These are phyloP conservation scores for Fraxinus nigra DNA, from an alignment of 305 asterid species.

Conservation along the genomic window DNA sequence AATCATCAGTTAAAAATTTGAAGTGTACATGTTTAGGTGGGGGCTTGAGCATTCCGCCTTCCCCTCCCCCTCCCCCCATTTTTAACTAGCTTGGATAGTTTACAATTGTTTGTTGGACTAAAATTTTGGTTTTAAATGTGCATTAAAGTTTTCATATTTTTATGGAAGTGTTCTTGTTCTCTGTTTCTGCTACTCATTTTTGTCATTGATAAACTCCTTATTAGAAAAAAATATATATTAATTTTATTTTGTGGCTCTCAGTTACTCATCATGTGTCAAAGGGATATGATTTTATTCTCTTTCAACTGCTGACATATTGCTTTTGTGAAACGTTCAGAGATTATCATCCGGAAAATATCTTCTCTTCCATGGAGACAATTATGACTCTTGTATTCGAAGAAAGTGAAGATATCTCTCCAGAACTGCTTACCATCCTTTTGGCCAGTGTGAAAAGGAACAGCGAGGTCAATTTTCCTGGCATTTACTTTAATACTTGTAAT, in stretches of 20 bases:
- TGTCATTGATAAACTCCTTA: background rate
- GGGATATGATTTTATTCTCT: background rate
- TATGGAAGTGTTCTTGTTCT: background rate
- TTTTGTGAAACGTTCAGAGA: slow-evolving; percentile 48
- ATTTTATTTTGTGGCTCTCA: background rate
- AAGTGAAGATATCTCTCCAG: slow-evolving; percentile 83
- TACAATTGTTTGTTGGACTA: background rate
- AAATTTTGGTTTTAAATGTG: background rate
- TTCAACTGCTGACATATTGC: slow-evolving; percentile 25
- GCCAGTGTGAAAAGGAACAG: slow-evolving; percentile 60
- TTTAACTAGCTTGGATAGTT: background rate
- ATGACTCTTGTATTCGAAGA: slow-evolving; percentile 93
- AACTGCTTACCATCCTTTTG: slow-evolving; percentile 64
- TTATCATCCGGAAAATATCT: slow-evolving; percentile 55
- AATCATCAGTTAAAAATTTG: background rate
- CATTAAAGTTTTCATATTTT: background rate
- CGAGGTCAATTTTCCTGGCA: slow-evolving; percentile 47
- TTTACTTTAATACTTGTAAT: background rate
- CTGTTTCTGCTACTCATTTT: background rate
- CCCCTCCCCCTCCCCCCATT: background rate
- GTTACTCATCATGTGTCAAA: slow-evolving; percentile 18
- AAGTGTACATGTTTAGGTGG: background rate
- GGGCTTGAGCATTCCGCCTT: background rate
- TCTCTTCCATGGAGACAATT: slow-evolving; percentile 84
- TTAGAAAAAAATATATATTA: background rate